Evolutionary conservation across 768 basidiomycete genomes (phyloP).

Genomic region (Phanerodontia chrysosporium): DNA sequence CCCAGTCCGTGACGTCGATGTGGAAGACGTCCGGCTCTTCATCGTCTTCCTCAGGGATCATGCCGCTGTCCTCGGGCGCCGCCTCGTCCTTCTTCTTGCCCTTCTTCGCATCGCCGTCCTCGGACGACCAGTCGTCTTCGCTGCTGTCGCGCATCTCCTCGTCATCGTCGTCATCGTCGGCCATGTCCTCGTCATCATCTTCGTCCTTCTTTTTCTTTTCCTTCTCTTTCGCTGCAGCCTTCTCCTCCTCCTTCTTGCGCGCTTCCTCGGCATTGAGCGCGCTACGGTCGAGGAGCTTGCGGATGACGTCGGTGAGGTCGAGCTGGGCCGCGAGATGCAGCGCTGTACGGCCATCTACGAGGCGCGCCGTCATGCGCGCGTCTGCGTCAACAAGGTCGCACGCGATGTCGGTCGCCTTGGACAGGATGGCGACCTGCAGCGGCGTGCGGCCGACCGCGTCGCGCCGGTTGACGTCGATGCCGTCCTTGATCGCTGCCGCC

Average conservation of each 20-base stretch:
- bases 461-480: slow-evolving; percentile 45
- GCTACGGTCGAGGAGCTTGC: slow-evolving; percentile 50
- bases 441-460: slow-evolving; percentile 61
- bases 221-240: slow-evolving; percentile 19
- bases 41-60: slow-evolving; percentile 44
- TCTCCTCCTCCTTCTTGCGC: slow-evolving; percentile 20
- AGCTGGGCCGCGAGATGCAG: slow-evolving; percentile 55
- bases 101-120: slow-evolving; percentile 25
- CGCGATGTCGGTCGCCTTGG: slow-evolving; percentile 41
- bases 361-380: slow-evolving; percentile 49
- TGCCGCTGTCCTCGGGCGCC: slow-evolving; percentile 27
- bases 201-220: slow-evolving; percentile 16
- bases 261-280: slow-evolving; percentile 24
- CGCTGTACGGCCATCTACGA: slow-evolving; percentile 53
- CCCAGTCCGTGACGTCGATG: slow-evolving; percentile 53
- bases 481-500: slow-evolving; percentile 35
- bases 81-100: slow-evolving; percentile 21
- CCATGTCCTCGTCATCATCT: slow-evolving; percentile 15
- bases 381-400: slow-evolving; percentile 50
- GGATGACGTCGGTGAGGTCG: slow-evolving; percentile 36
- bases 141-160: slow-evolving; percentile 16
- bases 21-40: slow-evolving; percentile 55
- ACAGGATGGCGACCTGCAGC: slow-evolving; percentile 54
- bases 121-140: slow-evolving; percentile 21
- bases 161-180: slow-evolving; percentile 13